Base-by-base conservation (phyloP, 2,329 filamentous ascomycete genomes). In the Colletotrichum theobromicola region DNA sequence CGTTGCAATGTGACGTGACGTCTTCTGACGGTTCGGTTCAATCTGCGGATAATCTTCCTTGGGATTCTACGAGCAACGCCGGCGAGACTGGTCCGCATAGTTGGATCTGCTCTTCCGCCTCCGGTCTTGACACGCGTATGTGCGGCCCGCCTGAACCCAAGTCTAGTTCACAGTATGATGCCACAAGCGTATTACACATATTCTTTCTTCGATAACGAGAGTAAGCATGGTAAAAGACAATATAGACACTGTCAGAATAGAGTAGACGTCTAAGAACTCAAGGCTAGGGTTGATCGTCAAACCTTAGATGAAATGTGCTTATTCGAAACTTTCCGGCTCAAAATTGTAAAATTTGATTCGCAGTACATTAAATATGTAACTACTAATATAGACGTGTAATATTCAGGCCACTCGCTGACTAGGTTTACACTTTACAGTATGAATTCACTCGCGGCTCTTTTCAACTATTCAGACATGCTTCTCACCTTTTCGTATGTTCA, bases 211-310 rank as follows among this genome's bases (percentile, higher is more conserved):
- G 7, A 0, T 7, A 0, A n/a, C 1, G 42, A 2, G 4, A 21
- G 42, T 18, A 46, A 46, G 42, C 21, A 1, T 46, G 0, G 42
- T 3, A 2, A 46, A 2, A 46, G 1, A 7, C n/a, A 46, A n/a
- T n/a, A n/a, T n/a, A 46, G 0, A 46, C 2, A 21, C 21, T 18
- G 42, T 0, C 42, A 0, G 5, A 3, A 46, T 12, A 21, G 1
- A 46, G 18, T 21, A 21, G 9, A 46, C 1, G 0, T 32, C 7
- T 2, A 4, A 12, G 5, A 46, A 18, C 18, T 42, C n/a, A 2
- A 46, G 42, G 42, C n/a, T 46, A n/a, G 1, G 42, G n/a, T n/a
- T 21, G n/a, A 46, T n/a, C n/a, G 42, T 21, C n/a, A 46, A 46
- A 13, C 42, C 42, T 7, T 46, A 0, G 42, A 46, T 46, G 18